A percentile compares a stretch with the other conserved stretches of the same genome.
Conservation (phyloP, 192 early-diverging fungal genomes). For the Cetraspora pellucida region DNA sequence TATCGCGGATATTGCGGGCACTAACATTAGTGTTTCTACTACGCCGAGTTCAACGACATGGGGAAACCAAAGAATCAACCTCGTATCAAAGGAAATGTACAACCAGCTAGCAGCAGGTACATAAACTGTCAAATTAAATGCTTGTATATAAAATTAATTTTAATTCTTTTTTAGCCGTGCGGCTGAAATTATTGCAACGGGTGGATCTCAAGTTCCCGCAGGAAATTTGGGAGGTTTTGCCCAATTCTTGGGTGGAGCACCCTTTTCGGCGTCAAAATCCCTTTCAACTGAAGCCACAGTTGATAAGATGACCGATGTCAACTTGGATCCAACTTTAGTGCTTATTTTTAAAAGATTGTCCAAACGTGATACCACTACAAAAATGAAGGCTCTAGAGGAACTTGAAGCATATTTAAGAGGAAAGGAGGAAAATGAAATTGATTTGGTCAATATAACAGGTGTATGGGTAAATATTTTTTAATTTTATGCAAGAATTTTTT, state of each 20-base stretch:
- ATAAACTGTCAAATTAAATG: neutral
- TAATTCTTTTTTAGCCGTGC: conserved; percentile 36
- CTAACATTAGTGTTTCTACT: no score
- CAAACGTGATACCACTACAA: conserved; percentile 88
- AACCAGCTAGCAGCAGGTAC: conserved; percentile 87
- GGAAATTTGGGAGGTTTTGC: conserved; percentile 65
- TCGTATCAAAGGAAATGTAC: conserved; percentile 82
- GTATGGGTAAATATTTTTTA: conserved; percentile 52
- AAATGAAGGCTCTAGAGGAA: conserved; percentile 85
- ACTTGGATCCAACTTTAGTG: conserved; percentile 61
- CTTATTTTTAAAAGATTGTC: conserved; percentile 82
- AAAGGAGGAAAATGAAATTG: conserved; percentile 38
- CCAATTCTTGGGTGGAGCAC: conserved; percentile 57
- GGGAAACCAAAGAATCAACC: conserved; percentile 61
- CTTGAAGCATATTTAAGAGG: conserved; percentile 65
- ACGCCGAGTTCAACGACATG: conserved; percentile 31
- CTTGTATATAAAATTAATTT: neutral
- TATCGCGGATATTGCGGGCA: no score
- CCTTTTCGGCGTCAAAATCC: conserved; percentile 39
- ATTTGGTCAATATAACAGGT: conserved; percentile 37
- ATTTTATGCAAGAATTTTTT: conserved; percentile 34
- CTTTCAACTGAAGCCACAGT: conserved; percentile 37
- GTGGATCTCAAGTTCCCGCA: conserved; percentile 25
- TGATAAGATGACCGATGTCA: conserved; percentile 19
- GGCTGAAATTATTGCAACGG: conserved; percentile 35